These are phyloP conservation scores for Globisporangium paroecandrum DNA, from an alignment of 352 stramenopile genomes.

Conservation along the genomic window DNA sequence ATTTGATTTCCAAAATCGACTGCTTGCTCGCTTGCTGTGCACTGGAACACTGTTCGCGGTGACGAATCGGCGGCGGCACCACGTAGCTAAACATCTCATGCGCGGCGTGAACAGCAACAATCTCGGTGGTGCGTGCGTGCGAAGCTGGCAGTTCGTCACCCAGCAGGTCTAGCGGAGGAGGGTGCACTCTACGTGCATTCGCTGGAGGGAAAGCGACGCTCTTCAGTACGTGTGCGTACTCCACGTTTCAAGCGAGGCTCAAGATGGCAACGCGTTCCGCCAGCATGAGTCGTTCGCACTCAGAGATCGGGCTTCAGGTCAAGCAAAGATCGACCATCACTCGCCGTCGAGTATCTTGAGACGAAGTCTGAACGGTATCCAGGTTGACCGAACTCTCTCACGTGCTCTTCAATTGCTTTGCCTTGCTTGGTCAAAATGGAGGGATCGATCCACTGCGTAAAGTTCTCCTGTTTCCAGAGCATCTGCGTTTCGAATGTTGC, in stretches of 20 bases:
- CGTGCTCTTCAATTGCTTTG: too few relatives aligned
- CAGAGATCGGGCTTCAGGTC: background rate
- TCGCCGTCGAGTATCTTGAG: background rate
- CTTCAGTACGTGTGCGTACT: background rate
- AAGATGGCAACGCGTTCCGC: too few relatives aligned
- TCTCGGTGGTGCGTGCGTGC: background rate
- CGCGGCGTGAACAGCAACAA: background rate
- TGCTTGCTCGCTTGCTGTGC: background rate
- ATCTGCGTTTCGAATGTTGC: too few relatives aligned
- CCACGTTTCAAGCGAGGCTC: too few relatives aligned
- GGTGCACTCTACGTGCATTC: background rate
- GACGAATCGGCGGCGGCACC: background rate
- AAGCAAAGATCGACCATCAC: background rate
- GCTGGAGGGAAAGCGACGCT: background rate
- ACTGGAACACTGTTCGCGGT: background rate
- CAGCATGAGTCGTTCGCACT: background rate
- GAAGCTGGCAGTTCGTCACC: background rate
- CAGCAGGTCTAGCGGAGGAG: background rate
- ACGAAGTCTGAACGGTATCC: background rate
- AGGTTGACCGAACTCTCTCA: too few relatives aligned
- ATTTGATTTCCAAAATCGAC: background rate
- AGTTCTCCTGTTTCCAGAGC: too few relatives aligned
- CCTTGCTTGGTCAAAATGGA: too few relatives aligned
- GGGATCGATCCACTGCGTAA: too few relatives aligned
- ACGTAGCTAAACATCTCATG: background rate